Conservation (phyloP, 164 flowering plant species). For the Cinnamomum chago region DNA sequence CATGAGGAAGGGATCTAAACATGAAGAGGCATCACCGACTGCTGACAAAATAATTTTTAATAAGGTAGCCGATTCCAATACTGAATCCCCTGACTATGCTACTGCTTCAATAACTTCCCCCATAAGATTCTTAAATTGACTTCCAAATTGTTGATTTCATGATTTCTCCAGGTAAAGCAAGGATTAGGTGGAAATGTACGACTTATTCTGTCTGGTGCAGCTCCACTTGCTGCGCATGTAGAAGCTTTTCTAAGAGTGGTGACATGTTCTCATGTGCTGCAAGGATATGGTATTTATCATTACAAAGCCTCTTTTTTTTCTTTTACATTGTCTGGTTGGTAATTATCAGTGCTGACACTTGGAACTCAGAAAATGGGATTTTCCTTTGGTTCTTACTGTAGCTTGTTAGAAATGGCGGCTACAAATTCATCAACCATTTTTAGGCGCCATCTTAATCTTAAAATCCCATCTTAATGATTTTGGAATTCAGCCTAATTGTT, state of each 20-base stretch:
- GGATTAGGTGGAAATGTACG: conserved; percentile 89
- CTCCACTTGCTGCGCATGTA: conserved; percentile 82
- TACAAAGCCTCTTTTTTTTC: not conserved
- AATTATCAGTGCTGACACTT: not conserved
- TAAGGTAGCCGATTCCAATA: conserved; percentile 46
- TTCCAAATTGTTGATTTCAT: not conserved
- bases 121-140: not conserved
- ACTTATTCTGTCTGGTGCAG: conserved; percentile 92
- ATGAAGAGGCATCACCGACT: conserved; percentile 67
- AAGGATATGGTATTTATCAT: conserved; percentile 81
- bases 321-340: not conserved
- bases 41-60: conserved; percentile 74
- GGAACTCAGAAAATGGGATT: not conserved
- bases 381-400: not conserved
- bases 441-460: not conserved
- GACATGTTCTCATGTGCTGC: conserved; percentile 89
- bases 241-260: conserved; percentile 84
- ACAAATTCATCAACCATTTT: not conserved
- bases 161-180: conserved; percentile 62
- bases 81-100: conserved; percentile 1
- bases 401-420: not conserved
- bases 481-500: not conserved
- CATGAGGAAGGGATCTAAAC: conserved; percentile 65
- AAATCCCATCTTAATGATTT: not conserved
- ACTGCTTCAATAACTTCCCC: not conserved